Percentiles rank a stretch among this genome's conserved stretches.
These are phyloP conservation scores for Venturia asperata DNA, from an alignment of 2,329 filamentous ascomycete genomes.

Conservation along the genomic window DNA sequence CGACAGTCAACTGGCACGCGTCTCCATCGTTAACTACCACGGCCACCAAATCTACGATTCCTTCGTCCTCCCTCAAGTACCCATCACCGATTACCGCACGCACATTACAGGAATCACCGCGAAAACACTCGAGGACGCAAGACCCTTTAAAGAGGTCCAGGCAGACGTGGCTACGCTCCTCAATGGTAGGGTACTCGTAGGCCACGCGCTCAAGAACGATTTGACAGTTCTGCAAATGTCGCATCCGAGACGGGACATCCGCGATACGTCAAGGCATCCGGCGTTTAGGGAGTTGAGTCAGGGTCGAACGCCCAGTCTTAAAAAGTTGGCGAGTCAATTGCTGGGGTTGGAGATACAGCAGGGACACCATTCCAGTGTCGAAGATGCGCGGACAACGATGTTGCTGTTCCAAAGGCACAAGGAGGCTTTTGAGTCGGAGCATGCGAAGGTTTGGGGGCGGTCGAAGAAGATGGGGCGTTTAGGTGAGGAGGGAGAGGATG, in stretches of 20 bases:
- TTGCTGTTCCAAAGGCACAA: constrained; percentile 78
- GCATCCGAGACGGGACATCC: constrained; percentile 69
- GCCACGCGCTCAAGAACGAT: constrained; percentile 77
- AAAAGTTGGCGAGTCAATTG: constrained; percentile 50
- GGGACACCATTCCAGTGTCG: constrained; percentile 54
- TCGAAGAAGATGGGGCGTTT: neutral
- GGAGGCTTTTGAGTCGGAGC: constrained; percentile 63
- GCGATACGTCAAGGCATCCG: constrained; percentile 75
- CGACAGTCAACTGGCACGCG: constrained; percentile 72
- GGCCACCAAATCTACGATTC: constrained; percentile 90
- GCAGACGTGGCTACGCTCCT: constrained; percentile 62
- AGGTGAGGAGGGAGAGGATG: constrained; percentile 24
- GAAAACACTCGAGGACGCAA: constrained; percentile 54
- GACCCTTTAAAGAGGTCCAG: constrained; percentile 68
- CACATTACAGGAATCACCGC: constrained; percentile 73
- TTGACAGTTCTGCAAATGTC: constrained; percentile 65
- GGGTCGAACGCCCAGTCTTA: constrained; percentile 64
- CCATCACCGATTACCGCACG: constrained; percentile 86
- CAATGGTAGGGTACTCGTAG: constrained; percentile 65
- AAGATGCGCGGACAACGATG: constrained; percentile 87
- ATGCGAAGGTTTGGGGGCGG: constrained; percentile 21
- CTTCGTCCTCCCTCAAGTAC: constrained; percentile 70
- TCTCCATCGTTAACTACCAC: constrained; percentile 89
- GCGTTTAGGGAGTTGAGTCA: constrained; percentile 63
- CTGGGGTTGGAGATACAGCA: constrained; percentile 54